Percentiles rank a stretch among this genome's conserved stretches.
phyloP scores from a whole-genome alignment of 129 eudicot species.

The Flaveria trinervia region DNA sequence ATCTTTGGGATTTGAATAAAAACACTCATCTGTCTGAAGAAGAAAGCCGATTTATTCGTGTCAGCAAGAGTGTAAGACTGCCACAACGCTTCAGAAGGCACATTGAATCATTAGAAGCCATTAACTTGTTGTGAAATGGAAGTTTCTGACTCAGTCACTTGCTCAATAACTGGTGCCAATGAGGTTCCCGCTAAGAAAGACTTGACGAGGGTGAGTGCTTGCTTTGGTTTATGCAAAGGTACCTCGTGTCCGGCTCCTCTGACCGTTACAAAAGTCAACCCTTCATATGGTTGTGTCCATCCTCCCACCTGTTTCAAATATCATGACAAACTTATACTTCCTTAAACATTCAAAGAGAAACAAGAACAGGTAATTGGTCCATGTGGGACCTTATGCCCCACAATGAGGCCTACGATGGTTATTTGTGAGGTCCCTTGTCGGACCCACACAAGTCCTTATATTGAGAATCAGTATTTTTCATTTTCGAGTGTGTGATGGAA shows the following conservation, averaged over 20 bases:
- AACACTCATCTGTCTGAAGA: neutral
- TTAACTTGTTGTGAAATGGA: constrained; percentile 26
- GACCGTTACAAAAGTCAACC: constrained; percentile 74
- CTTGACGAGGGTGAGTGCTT: constrained; percentile 66
- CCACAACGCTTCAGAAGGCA: neutral
- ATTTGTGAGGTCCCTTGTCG: neutral
- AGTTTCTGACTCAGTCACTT: constrained; percentile 17
- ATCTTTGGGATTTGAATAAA: neutral
- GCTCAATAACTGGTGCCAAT: constrained; percentile 49
- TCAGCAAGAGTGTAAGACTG: neutral
- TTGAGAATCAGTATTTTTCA: neutral
- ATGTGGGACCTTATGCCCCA: neutral
- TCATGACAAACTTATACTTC: neutral
- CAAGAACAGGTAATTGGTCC: neutral
- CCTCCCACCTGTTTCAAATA: constrained; percentile 74
- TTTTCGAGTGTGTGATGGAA: neutral
- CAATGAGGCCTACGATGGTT: neutral
- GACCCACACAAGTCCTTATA: neutral
- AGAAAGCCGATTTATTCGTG: neutral
- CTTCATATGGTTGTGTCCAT: constrained; percentile 71
- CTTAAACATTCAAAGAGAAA: neutral
- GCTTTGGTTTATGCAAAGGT: constrained; percentile 79
- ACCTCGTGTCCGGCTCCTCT: constrained; percentile 98
- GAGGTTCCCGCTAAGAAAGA: constrained; percentile 67
- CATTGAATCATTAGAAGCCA: constrained; percentile 26